These are phyloP conservation scores for Paramecium octaurelia DNA, from an alignment of 73 alveolate species.

Conservation along the genomic window DNA sequence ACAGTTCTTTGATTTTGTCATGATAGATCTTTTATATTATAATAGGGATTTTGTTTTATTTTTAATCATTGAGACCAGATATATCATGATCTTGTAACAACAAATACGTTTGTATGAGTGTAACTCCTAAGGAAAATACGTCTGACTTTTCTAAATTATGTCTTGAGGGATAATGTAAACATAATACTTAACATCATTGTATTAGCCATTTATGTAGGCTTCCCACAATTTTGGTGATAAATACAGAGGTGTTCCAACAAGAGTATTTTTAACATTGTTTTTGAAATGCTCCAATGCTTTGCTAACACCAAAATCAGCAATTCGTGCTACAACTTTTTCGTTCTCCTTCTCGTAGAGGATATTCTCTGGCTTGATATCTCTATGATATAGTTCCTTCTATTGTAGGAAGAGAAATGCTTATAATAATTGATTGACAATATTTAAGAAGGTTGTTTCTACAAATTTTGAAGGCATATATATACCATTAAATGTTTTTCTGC, in stretches of 20 bases:
- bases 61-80: constrained; percentile 27
- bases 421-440: not conserved
- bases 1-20: not conserved
- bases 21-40: not conserved
- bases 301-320: constrained; percentile 63
- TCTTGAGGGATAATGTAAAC: not conserved
- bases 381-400: constrained; percentile 45
- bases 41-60: not conserved
- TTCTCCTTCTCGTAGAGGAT: constrained; percentile 25
- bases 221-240: constrained; percentile 61
- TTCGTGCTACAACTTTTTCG: not conserved
- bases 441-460: not conserved
- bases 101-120: not conserved
- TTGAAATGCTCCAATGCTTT: not conserved
- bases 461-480: not conserved
- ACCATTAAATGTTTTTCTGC: not conserved
- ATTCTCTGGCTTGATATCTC: constrained; percentile 62
- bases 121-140: constrained; percentile 47
- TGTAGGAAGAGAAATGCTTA: not conserved
- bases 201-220: constrained; percentile 17
- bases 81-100: constrained; percentile 27
- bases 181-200: constrained; percentile 12
- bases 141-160: constrained; percentile 58
- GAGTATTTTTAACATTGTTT: constrained; percentile 15
- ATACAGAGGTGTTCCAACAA: constrained; percentile 58